Evolutionary conservation across 441 rosid species (phyloP).

Genomic region (Aquilaria agallochum): DNA sequence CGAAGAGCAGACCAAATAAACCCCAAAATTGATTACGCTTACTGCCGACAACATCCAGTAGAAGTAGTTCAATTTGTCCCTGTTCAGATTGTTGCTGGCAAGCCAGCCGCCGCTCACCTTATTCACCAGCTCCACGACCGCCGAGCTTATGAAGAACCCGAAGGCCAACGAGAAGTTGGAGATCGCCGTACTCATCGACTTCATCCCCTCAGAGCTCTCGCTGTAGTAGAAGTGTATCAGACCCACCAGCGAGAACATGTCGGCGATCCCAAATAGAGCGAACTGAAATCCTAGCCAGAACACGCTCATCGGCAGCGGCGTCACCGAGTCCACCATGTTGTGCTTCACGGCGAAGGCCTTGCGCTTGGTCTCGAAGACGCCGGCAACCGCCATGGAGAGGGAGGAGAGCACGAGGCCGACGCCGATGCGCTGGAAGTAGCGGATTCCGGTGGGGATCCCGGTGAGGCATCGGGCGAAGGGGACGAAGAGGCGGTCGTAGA

Average conservation of each 20-base stretch:
- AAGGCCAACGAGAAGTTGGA: constrained; percentile 60
- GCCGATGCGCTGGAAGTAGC: constrained; percentile 53
- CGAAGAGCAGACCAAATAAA: constrained; percentile 50
- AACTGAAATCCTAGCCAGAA: constrained; percentile 64
- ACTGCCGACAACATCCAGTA: constrained; percentile 52
- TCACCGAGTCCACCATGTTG: constrained; percentile 44
- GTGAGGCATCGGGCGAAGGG: constrained; percentile 52
- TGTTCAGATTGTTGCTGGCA: constrained; percentile 47
- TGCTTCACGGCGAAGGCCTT: constrained; percentile 40
- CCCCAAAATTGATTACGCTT: constrained; percentile 43
- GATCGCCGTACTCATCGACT: constrained; percentile 52
- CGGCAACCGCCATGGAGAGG: constrained; percentile 57
- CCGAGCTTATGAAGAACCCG: constrained; percentile 55
- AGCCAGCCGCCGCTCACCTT: constrained; percentile 58
- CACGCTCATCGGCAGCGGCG: constrained; percentile 49
- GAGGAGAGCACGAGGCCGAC: constrained; percentile 49
- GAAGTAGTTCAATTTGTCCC: constrained; percentile 52
- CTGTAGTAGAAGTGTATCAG: constrained; percentile 57
- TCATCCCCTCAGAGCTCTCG: constrained; percentile 63
- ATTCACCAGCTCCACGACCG: constrained; percentile 47
- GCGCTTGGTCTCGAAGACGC: constrained; percentile 41
- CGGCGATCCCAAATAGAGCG: constrained; percentile 52
- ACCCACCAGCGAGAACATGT: constrained; percentile 60
- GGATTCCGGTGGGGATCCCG: constrained; percentile 53
- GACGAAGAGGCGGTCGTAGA: constrained; percentile 30